Conservation (phyloP, 2,329 filamentous ascomycete genomes). For the Phialophora chinensis region DNA sequence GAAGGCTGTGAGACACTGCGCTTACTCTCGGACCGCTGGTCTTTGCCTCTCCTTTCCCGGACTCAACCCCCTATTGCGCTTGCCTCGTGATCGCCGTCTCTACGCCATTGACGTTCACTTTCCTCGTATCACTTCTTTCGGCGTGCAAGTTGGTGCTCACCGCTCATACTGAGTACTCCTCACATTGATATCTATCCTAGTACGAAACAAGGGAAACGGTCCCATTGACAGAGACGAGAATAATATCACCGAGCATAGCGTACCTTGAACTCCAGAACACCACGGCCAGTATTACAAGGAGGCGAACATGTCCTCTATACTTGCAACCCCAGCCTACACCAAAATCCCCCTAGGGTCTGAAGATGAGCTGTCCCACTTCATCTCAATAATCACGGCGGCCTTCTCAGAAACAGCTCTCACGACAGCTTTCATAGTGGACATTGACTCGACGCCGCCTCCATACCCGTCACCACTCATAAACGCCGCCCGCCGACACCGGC, state of each 20-base stretch:
- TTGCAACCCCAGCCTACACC: constrained; percentile 13
- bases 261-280: background rate
- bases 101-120: constrained; percentile 2
- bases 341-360: constrained; percentile 22
- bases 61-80: background rate
- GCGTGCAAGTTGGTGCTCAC: background rate
- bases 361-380: constrained; percentile 29
- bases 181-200: background rate
- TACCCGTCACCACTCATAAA: constrained; percentile 32
- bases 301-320: constrained; percentile 8
- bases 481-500: constrained; percentile 26
- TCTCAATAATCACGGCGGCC: constrained; percentile 34
- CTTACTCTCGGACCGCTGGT: constrained; percentile 4
- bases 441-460: constrained; percentile 34
- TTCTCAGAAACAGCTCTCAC: constrained; percentile 32
- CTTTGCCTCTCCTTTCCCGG: background rate
- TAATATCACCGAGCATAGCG: background rate
- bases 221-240: background rate
- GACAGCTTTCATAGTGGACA: constrained; percentile 36
- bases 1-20: constrained; percentile 6
- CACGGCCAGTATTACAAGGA: background rate
- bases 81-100: background rate
- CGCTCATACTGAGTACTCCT: background rate
- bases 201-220: background rate
- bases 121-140: background rate